Base-by-base conservation (phyloP, 345 rosid genomes). In the Brassica nigra region DNA sequence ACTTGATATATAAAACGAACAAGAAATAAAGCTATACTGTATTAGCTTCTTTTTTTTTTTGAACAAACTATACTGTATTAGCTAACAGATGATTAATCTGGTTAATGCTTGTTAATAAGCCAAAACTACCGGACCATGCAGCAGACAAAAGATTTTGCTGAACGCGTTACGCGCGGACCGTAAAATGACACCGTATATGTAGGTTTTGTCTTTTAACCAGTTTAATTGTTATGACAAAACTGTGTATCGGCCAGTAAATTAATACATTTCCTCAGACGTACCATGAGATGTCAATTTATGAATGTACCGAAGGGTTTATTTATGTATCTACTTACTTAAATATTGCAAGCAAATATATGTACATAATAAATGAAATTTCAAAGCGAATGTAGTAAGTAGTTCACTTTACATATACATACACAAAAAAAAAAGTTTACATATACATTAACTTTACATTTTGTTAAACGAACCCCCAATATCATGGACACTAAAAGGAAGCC, bases 161-260 rank as follows among this genome's bases (percentile, higher is more conserved):
- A 74, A 69, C 75, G 78, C 75, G 79, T 80, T 68, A 69, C 75
- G 78, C 75, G 79, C 75, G 79, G 75, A 68, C 5, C 6, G 47
- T 68, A 31, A 67, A 59, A 67, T 74, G 75, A 68, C 70, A 67
- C 44, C 74, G 78, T 73, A 10, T 66, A 36, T 20, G 6, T 31
- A 18, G 62, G 37, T 73, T 79, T 79, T 73, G 65, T 68, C 70
- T 67, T 73, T 61, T 61, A 16, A 61, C 64, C 67, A 72, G 37
- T 73, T 73, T 61, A 4, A 79, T 28, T 33, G 65, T 67, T 66
- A 67, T 7, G 79, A 74, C 83, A 74, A 80, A 80, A 49, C 27
- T 79, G 57, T 68, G 67, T 28, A 74, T 68, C 15, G 52, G 68
- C 79, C 76, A 74, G 75, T 61, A 47, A 74, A 74, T 16, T 80